Evolutionary conservation across 805 yeast species (phyloP), one percentile per base, ranked within the genome.

Genomic region (Lipomyces anomalus): DNA sequence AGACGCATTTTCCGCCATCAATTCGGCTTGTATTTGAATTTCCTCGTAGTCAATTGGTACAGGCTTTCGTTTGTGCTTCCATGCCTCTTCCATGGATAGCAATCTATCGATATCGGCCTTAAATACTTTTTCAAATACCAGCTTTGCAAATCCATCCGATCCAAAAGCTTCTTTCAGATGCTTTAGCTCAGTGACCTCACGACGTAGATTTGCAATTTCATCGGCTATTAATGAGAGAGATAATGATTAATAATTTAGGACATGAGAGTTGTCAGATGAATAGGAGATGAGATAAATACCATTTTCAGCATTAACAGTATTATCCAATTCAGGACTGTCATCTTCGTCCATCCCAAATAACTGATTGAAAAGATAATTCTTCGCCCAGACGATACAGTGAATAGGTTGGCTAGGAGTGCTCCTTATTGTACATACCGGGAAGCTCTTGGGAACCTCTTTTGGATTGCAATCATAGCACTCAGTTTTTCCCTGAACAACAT

Each of bases 321-420:
- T 89, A 20, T 75, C 76, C 36, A 74, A 70, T 58, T 81, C 80
- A 26, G 77, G 80, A 28, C 84, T 90, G 47, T 76, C 67, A 4
- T 68, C 71, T 5, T 64, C 70, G 4, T 56, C 61, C 7, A 61
- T 60, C 22, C 71, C 73, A 29, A 88, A 90, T 30, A 92, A 68
- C 59, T 87, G 94, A 21, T 77, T 73, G 61, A 92, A 88, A 42
- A 92, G 66, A 60, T 86, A 94, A 57, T 84, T 86, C 61, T 92
- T 92, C 6, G 97, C 95, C 99, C 99, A 92, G 1, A 94, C 95
- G 22, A 92, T 82, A 63, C 96, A 88, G 61, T 92, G 99, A 4
- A 92, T 82, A 0, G 97, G 97, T 60, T 84, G 88, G 0, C 95
- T 85, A 0, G 99, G 99, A 0, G 98, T 92, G 4, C 96, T 86